Evolutionary conservation across 2,329 filamentous ascomycete genomes (phyloP), one percentile per base, ranked within the genome.

Genomic region (Cryphonectria nitschkei): DNA sequence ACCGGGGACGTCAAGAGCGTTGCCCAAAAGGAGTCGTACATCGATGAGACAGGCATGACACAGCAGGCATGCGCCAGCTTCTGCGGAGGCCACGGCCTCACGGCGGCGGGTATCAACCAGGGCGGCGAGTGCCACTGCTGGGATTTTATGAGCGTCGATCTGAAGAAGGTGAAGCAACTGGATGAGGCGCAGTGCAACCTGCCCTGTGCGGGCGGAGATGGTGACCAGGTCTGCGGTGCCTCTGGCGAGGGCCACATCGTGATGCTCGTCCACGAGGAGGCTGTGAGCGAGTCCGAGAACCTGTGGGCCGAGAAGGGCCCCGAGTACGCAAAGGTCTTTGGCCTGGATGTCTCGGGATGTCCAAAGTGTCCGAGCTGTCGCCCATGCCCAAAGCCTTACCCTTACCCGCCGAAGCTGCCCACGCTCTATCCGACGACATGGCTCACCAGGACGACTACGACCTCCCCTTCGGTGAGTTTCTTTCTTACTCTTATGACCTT

Each of bases 341-440:
- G n/a, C 13, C 26, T 8, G 37, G 39, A 29, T 16, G 61, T 2
- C 19, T 4, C 14, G 11, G 22, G n/a, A 3, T 65, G 63, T 29
- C 41, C 7, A 14, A 46, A 50, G 41, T 65, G 63, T n/a, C 41
- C 41, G 19, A 29, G 43, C 26, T 65, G 63, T 19, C 19, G 16
- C 41, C 63, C n/a, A 7, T 65, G 63, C 26, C 63, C 63, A 9
- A 65, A 29, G 63, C 63, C 63, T n/a, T 65, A 26, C 63, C 63
- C 63, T 11, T 52, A 52, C 43, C 63, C 63, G 1, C 63, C 63
- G 7, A 32, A 9, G 7, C 43, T 22, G 16, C 63, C 63, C 8
- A 13, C 19, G 11, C 16, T 22, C 13, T 50, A 50, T 32, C 63
- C 63, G 4, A 46, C 63, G 3, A 61, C 6, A 19, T 61, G 32